Evolutionary conservation across 2,329 filamentous ascomycete species (phyloP).

Genomic region (Graphiopsis chlorocephala): DNA sequence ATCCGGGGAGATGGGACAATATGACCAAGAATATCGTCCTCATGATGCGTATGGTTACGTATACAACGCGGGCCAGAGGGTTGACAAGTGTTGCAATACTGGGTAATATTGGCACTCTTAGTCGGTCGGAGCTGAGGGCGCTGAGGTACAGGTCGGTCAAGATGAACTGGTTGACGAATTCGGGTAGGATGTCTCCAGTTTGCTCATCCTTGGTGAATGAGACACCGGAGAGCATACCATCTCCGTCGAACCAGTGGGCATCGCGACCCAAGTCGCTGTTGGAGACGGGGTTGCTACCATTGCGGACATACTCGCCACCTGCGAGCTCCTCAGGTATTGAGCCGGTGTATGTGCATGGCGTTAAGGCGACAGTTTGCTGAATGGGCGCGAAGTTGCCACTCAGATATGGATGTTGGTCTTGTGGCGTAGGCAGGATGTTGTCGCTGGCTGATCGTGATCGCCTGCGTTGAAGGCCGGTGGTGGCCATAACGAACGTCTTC

Average conservation of each 20-base stretch:
- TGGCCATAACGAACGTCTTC: slow-evolving; percentile 9
- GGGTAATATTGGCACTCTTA: slow-evolving; percentile 60
- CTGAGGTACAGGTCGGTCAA: slow-evolving; percentile 65
- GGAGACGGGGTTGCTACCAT: slow-evolving; percentile 66
- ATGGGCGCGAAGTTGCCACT: slow-evolving; percentile 70
- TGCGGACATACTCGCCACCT: slow-evolving; percentile 69
- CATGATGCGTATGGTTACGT: slow-evolving; percentile 52
- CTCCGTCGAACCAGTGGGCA: slow-evolving; percentile 72
- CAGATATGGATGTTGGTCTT: slow-evolving; percentile 47
- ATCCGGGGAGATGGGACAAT: slow-evolving; percentile 57
- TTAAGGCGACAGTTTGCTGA: slow-evolving; percentile 53
- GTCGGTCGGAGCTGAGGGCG: slow-evolving; percentile 45
- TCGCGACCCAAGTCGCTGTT: slow-evolving; percentile 61
- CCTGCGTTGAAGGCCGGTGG: slow-evolving; percentile 33
- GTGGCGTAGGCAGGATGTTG: slow-evolving; percentile 31
- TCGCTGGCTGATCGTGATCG: slow-evolving; percentile 28
- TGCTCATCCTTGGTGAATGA: slow-evolving; percentile 51
- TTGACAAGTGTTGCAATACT: slow-evolving; percentile 66
- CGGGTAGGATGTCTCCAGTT: slow-evolving; percentile 48
- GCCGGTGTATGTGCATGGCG: slow-evolving; percentile 57
- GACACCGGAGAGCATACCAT: slow-evolving; percentile 71
- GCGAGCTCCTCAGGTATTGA: slow-evolving; percentile 62
- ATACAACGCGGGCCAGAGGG: slow-evolving; percentile 53
- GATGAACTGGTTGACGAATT: slow-evolving; percentile 69
- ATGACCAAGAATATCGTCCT: slow-evolving; percentile 58